Base-by-base conservation (phyloP, 257 asterid species). In the Solanum boliviense region DNA sequence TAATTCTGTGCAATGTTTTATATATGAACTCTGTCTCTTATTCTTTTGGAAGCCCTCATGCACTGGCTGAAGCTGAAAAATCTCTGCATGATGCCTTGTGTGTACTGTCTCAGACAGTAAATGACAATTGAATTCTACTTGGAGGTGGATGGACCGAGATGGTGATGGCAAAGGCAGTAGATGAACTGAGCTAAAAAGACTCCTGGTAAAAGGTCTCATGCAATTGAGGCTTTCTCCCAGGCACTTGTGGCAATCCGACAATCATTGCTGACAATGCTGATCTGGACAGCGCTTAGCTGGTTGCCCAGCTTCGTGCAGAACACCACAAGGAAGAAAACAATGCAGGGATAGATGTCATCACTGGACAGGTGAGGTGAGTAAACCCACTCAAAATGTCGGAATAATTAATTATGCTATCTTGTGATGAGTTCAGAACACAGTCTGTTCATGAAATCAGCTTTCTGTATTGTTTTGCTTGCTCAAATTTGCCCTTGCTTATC, bases 91-190 rank as follows among this genome's bases (percentile, higher is more conserved):
- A 95, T 88, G 99, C 99, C 75, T 84, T 97, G 92, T 95, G 98
- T 68, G 99, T 95, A 41, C 94, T 97, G 74, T 95, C 98, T 46
- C 98, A 97, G 89, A 97, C 98, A 0, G 98, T 95, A 86, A 94
- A 89, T 87, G 99, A 97, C 91, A 95, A 98, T 88, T 91, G 98
- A 90, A 93, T 95, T 85, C 88, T 95, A 78, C 88, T 93, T 62
- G 99, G 98, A 84, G 99, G 98, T 74, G 98, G 98, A 84, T 97
- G 98, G 98, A 96, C 98, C 20, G 98, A 95, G 91, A 94, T 95
- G 98, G 94, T 93, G 87, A 97, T 95, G 99, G 95, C 97, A 31
- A 96, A 94, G 92, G 98, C 98, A 82, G 97, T 95, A 18, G 98
- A 94, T 90, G 99, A 97, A 84, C 94, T 97, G 70, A 5, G 96